A percentile compares a stretch with the other conserved stretches of the same genome.
Evolutionary conservation across 1,284 basidiomycete genomes (phyloP).

Genomic region (Rhodotorula sp.): DNA sequence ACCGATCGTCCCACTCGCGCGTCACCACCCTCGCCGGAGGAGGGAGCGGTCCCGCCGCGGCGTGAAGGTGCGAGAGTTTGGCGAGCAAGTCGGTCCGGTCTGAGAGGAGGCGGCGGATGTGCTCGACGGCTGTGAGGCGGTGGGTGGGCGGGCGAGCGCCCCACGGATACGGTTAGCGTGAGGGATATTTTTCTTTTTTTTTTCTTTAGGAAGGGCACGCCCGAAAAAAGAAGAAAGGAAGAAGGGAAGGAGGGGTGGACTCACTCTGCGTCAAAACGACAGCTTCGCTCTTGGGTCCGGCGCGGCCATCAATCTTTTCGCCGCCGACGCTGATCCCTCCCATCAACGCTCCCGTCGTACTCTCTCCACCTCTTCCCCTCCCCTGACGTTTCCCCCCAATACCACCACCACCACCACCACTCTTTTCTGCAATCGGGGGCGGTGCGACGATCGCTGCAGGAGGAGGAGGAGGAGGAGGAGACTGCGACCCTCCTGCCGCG

Average conservation of each 20-base stretch:
- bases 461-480: no score
- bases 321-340: constrained; percentile 51
- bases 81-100: constrained; percentile 59
- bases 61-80: constrained; percentile 54
- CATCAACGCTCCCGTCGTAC: constrained; percentile 36
- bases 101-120: constrained; percentile 63
- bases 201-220: constrained; percentile 13
- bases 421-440: constrained; percentile 54
- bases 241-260: constrained; percentile 43
- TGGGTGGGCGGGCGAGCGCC: no score
- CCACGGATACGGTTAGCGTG: no score
- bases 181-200: constrained; percentile 1
- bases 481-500: constrained; percentile 49
- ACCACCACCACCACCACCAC: constrained; percentile 2
- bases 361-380: constrained; percentile 7
- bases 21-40: neutral
- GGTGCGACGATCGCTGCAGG: no score
- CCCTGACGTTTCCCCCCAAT: neutral
- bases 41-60: neutral
- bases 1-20: constrained; percentile 26
- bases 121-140: constrained; percentile 67
- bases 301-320: constrained; percentile 70
- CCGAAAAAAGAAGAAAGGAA: constrained; percentile 21
- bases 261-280: constrained; percentile 76
- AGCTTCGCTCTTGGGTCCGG: constrained; percentile 79